These are phyloP conservation scores for Hypoxylon trugodes DNA, from an alignment of 495 filamentous ascomycete species.

Conservation along the genomic window DNA sequence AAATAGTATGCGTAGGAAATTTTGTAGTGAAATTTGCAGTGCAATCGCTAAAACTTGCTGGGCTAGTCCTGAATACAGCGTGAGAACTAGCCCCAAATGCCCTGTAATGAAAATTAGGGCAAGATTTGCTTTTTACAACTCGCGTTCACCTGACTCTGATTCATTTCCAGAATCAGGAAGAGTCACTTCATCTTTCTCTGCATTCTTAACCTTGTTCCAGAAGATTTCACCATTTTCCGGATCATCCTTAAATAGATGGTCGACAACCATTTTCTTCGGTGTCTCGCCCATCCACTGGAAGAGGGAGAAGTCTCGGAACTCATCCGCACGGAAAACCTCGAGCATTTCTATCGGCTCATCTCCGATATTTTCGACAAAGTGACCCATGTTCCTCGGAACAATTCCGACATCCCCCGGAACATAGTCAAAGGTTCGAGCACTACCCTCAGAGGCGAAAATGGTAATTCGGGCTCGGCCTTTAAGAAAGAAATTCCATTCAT, in stretches of 20 bases:
- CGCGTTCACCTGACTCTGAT: constrained; percentile 11
- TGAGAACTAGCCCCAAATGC: too few relatives aligned
- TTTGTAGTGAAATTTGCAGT: too few relatives aligned
- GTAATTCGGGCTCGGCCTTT: constrained; percentile 60
- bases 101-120: too few relatives aligned
- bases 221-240: constrained; percentile 63
- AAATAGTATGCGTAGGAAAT: too few relatives aligned
- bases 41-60: too few relatives aligned
- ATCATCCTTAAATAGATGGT: constrained; percentile 66
- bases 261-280: constrained; percentile 66
- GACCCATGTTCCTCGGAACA: constrained; percentile 67
- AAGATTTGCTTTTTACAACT: constrained; percentile 22
- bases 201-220: constrained; percentile 61
- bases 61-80: too few relatives aligned
- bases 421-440: constrained; percentile 58
- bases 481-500: constrained; percentile 66
- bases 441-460: constrained; percentile 58
- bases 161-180: constrained; percentile 22
- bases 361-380: constrained; percentile 70
- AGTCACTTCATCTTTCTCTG: constrained; percentile 57
- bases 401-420: constrained; percentile 66
- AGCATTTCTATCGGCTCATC: constrained; percentile 68
- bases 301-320: constrained; percentile 69
- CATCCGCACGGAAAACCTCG: constrained; percentile 66
- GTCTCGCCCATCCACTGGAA: constrained; percentile 77